Evolutionary conservation across 2,329 filamentous ascomycete species (phyloP).

Genomic region (Cladosporium velox): DNA sequence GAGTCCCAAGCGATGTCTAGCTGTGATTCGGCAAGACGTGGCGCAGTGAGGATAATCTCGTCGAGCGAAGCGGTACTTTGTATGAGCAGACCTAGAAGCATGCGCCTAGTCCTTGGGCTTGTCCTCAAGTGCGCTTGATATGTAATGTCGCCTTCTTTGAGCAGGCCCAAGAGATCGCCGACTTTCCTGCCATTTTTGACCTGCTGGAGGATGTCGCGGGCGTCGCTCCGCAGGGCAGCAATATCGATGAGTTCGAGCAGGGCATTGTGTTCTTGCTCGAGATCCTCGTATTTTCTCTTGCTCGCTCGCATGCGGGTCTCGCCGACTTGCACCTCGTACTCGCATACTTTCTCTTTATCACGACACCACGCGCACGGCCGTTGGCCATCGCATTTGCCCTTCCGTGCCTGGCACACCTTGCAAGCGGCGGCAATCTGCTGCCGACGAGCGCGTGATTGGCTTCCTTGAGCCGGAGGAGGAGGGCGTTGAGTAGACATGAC

Average conservation of each 20-base stretch:
- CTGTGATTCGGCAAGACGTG: neutral
- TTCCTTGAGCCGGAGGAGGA: neutral
- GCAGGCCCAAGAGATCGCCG: slow-evolving; percentile 18
- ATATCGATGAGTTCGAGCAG: slow-evolving; percentile 18
- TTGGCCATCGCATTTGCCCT: slow-evolving; percentile 19
- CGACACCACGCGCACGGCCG: slow-evolving; percentile 20
- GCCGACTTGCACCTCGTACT: slow-evolving; percentile 25
- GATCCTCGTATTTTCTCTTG: slow-evolving; percentile 27
- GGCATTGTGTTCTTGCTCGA: slow-evolving; percentile 21
- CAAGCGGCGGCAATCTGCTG: slow-evolving; percentile 8
- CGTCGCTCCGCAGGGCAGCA: slow-evolving; percentile 7
- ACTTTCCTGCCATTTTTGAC: slow-evolving; percentile 21
- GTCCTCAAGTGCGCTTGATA: slow-evolving; percentile 14
- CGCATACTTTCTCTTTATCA: slow-evolving; percentile 20
- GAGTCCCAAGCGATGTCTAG: neutral
- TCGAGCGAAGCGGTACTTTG: neutral
- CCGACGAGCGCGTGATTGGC: neutral
- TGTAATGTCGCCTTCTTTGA: slow-evolving; percentile 12
- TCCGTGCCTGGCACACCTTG: neutral
- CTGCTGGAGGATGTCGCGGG: slow-evolving; percentile 20
- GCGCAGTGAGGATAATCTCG: neutral
- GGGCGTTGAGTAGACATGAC: neutral
- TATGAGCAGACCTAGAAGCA: neutral
- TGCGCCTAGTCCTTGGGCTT: neutral
- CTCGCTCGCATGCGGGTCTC: slow-evolving; percentile 25